A percentile compares a stretch with the other conserved stretches of the same genome.
Conservation (phyloP, 108 stramenopile genomes). For the Discostella pseudostelligera region DNA sequence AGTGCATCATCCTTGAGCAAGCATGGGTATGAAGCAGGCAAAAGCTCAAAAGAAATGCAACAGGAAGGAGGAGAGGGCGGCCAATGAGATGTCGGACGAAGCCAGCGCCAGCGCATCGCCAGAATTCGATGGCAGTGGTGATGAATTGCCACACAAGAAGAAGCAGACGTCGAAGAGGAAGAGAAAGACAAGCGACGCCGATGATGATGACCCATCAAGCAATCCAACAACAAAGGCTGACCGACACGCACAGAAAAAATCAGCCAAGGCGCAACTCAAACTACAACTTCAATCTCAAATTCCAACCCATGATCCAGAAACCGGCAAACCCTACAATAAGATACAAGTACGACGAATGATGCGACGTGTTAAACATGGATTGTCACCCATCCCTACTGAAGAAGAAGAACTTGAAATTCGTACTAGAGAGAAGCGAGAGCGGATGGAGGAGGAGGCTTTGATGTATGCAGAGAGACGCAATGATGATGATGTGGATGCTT, state of each 20-base stretch:
- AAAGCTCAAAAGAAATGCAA: background rate
- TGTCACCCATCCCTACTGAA: slow-evolving; percentile 69
- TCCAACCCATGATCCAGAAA: slow-evolving; percentile 36
- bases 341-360: slow-evolving; percentile 83
- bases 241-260: slow-evolving; percentile 22
- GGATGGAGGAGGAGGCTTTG: slow-evolving; percentile 44
- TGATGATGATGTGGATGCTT: slow-evolving; percentile 15
- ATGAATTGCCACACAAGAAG: background rate
- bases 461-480: too few species aligned
- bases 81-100: background rate
- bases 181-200: background rate
- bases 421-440: slow-evolving; percentile 60
- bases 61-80: background rate
- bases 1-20: background rate
- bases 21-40: too few species aligned
- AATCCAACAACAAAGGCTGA: too few species aligned
- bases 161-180: background rate
- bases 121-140: background rate
- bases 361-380: slow-evolving; percentile 78
- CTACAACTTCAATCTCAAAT: slow-evolving; percentile 16
- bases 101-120: background rate
- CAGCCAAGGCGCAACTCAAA: slow-evolving; percentile 17
- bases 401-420: slow-evolving; percentile 70
- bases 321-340: slow-evolving; percentile 72
- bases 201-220: background rate